These are phyloP conservation scores for Epichloe sp. DNA, from an alignment of 2,329 filamentous ascomycete genomes.

Conservation along the genomic window DNA sequence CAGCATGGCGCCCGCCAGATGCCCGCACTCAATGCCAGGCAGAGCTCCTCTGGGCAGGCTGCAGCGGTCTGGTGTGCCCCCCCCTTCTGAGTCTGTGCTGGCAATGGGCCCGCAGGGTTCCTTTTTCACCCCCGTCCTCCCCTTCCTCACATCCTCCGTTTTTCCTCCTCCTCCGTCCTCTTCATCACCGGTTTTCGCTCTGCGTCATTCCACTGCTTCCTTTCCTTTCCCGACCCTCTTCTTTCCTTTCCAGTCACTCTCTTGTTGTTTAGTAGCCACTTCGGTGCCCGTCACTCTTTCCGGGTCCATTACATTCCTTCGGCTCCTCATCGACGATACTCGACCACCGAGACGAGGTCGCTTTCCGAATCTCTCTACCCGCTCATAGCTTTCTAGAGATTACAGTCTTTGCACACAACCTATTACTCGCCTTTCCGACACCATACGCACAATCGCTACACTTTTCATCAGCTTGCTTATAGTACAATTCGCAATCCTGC, in stretches of 20 bases:
- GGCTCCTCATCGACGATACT: slow-evolving; percentile 16
- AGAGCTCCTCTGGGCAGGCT: neutral
- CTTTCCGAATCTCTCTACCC: slow-evolving; percentile 8
- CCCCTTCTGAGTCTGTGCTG: neutral
- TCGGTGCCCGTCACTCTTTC: slow-evolving; percentile 39
- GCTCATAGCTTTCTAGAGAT: neutral
- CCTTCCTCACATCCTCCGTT: slow-evolving; percentile 23
- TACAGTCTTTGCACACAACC: slow-evolving; percentile 9
- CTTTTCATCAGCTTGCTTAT: slow-evolving; percentile 4
- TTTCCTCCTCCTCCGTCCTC: slow-evolving; percentile 20
- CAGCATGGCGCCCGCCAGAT: no score
- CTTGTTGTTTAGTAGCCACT: slow-evolving; percentile 29
- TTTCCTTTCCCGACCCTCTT: slow-evolving; percentile 23
- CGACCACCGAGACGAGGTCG: slow-evolving; percentile 6
- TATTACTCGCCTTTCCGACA: neutral
- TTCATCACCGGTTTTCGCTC: slow-evolving; percentile 20
- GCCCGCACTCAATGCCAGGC: no score
- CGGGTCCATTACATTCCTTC: slow-evolving; percentile 32
- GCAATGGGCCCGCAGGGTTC: slow-evolving; percentile 6
- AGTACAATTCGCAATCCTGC: neutral
- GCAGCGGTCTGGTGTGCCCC: no score
- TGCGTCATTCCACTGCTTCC: slow-evolving; percentile 21
- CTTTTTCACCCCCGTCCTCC: slow-evolving; percentile 12
- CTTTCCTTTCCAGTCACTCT: slow-evolving; percentile 38
- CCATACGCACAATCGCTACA: slow-evolving; percentile 4